Percentiles rank a stretch among this genome's conserved stretches.
These are phyloP conservation scores for Coemansia sp. DNA, from an alignment of 192 early-diverging fungal genomes.

Conservation along the genomic window DNA sequence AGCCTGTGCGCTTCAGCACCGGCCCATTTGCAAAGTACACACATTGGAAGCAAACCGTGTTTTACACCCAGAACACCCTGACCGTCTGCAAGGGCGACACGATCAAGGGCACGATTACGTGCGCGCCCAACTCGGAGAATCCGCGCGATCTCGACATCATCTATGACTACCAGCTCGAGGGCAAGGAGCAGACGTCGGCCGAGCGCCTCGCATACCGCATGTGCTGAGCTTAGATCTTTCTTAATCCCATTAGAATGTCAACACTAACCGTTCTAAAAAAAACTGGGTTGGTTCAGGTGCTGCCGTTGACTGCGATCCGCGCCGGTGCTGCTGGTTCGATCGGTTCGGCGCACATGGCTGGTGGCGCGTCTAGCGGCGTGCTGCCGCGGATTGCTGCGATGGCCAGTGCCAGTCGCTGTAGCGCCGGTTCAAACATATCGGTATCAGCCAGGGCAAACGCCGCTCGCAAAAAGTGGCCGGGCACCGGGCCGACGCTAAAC, in stretches of 20 bases:
- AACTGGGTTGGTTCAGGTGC: background rate
- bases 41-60: slow-evolving; percentile 99
- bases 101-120: slow-evolving; percentile 64
- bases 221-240: slow-evolving; percentile 34
- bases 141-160: slow-evolving; percentile 91
- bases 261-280: too few species aligned
- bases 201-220: slow-evolving; percentile 68
- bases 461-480: slow-evolving; percentile 33
- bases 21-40: slow-evolving; percentile 84
- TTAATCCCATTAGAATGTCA: too few species aligned
- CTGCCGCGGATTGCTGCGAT: slow-evolving; percentile 10
- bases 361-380: background rate
- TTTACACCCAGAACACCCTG: slow-evolving; percentile 76
- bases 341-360: background rate
- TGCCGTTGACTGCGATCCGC: slow-evolving; percentile 2
- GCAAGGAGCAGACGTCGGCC: slow-evolving; percentile 50
- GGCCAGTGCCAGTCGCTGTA: slow-evolving; percentile 38
- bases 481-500: slow-evolving; percentile 18
- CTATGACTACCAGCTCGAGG: slow-evolving; percentile 66
- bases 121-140: slow-evolving; percentile 76
- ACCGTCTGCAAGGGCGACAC: slow-evolving; percentile 70
- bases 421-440: slow-evolving; percentile 48
- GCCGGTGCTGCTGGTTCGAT: background rate
- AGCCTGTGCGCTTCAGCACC: slow-evolving; percentile 76
- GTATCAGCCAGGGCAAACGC: slow-evolving; percentile 43